Percentiles rank a stretch among this genome's conserved stretches.
These are phyloP conservation scores for Piper longum DNA, from an alignment of 164 flowering plant species.

Conservation along the genomic window DNA sequence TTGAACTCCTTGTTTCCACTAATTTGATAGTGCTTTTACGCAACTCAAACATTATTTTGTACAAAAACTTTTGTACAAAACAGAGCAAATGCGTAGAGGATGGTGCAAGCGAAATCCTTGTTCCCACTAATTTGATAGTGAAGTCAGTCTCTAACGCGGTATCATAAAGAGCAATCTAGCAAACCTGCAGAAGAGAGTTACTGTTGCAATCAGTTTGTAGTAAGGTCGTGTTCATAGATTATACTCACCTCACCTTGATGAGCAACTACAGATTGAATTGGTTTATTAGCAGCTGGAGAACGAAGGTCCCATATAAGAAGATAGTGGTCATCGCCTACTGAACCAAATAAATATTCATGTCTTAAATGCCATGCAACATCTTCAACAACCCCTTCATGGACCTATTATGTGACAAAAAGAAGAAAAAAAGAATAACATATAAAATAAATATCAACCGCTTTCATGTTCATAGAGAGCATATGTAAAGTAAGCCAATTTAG, in stretches of 20 bases:
- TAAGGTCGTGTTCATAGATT: neutral
- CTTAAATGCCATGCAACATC: constrained; percentile 99
- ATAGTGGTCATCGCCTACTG: constrained; percentile 94
- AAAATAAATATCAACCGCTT: too few relatives aligned
- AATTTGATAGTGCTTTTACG: too few relatives aligned
- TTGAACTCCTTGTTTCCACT: too few relatives aligned
- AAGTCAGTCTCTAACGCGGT: too few relatives aligned
- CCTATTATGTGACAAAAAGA: constrained; percentile 24
- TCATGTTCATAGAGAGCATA: too few relatives aligned
- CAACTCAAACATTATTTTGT: too few relatives aligned
- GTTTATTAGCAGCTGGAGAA: constrained; percentile 47
- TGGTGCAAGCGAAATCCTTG: neutral
- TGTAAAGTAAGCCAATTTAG: too few relatives aligned
- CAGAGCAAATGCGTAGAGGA: neutral
- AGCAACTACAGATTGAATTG: constrained; percentile 78
- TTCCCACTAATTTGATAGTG: neutral
- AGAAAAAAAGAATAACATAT: too few relatives aligned
- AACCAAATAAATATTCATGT: constrained; percentile 90
- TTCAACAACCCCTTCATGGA: constrained; percentile 96
- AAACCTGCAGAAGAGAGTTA: neutral
- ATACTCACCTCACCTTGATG: constrained; percentile 81
- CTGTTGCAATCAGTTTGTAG: neutral
- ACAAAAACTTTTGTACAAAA: neutral
- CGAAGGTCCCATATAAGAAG: constrained; percentile 88
- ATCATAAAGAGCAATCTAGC: neutral